Evolutionary conservation across 768 basidiomycete species (phyloP), one percentile per base, ranked within the genome.

Genomic region (Boletus rex-veris): DNA sequence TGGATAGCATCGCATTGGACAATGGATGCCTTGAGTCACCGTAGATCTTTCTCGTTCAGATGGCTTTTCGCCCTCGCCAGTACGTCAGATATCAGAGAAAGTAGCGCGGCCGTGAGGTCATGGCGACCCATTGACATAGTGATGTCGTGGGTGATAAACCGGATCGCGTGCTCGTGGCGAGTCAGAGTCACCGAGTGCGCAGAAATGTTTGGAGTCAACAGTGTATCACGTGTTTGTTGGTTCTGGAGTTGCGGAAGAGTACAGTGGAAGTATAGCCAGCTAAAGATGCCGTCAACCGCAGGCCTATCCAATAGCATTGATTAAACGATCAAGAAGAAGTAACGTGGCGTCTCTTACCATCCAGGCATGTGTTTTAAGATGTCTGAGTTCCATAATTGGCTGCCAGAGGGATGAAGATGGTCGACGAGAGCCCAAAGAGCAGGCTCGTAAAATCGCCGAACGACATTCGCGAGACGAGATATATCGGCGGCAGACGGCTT

Each of bases 381-480:
- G 0, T 59, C 58, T 0, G 71, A 67, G 21, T 53, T 45, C 82
- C 80, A 83, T 6, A 86, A 52, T 9, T 73, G 63, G 15, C 62
- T 67, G 40, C 72, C 58, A 4, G 64, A 62, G 4, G 84, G 81
- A 57, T 78, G 67, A n/a, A 84, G 48, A 55, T 68, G 64, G 50
- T 79, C 71, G 26, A 77, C 53, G 5, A 89, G 55, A 33, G 74
- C 70, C 16, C 64, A 62, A 7, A 86, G 41, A 0, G 77, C 73
- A 0, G 77, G 73, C 1, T 67, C 61, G 54, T 83, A 65, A 15
- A 83, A 67, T 19, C 71, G 71, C 12, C 65, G 58, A 28, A 87
- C 57, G 0, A 76, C 64, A 2, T 50, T 50, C 0, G 73, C 63
- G 2, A 86, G 62, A 7, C 77, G 75, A 19, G 57, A 62, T 18